Evolutionary conservation across 768 basidiomycete genomes (phyloP), one percentile per base, ranked within the genome.

Genomic region (Hericium rajendrae): DNA sequence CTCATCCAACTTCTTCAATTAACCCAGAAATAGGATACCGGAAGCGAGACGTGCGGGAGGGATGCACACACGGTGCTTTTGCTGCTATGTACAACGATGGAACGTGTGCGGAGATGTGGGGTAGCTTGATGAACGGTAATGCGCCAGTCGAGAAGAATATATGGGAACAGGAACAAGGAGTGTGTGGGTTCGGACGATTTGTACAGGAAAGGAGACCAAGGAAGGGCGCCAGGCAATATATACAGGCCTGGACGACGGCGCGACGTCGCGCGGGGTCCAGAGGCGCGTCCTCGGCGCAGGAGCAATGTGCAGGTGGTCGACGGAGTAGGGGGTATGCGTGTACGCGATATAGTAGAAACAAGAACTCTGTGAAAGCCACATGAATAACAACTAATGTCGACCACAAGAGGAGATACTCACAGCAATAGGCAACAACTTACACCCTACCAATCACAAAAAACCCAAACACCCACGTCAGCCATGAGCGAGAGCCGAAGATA

Each of bases 391-490:
- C 18, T 11, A 50, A 38, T 6, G 6, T 6, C 26, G 8, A 0
- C 1, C 6, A n/a, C 16, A 37, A n/a, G 1, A 28, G 16, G 22
- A 39, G 24, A n/a, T n/a, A 58, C 62, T 52, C 55, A 62, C 62
- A 61, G 53, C 53, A 54, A 50, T 38, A 50, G 57, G 53, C 57
- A 59, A 51, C 54, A 63, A 59, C 57, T 55, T 62, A 61, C 62
- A 61, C 51, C 40, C 24, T 48, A 39, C 46, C 43, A 20, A 48
- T 32, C 32, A 53, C 24, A 55, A 28, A 57, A 48, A 24, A 54
- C 39, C 60, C 41, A 41, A 53, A 56, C 28, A 54, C 51, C 16
- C 32, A 60, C 55, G 54, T 38, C 39, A 54, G 43, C 51, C 49
- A 39, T 8, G 32, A 57, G 49, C 22, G 24, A 38, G 37, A 50